Percentiles rank a stretch among this genome's conserved stretches.
Evolutionary conservation across 2,329 filamentous ascomycete genomes (phyloP).

Genomic region (Macrophomina pseudophaseolina): DNA sequence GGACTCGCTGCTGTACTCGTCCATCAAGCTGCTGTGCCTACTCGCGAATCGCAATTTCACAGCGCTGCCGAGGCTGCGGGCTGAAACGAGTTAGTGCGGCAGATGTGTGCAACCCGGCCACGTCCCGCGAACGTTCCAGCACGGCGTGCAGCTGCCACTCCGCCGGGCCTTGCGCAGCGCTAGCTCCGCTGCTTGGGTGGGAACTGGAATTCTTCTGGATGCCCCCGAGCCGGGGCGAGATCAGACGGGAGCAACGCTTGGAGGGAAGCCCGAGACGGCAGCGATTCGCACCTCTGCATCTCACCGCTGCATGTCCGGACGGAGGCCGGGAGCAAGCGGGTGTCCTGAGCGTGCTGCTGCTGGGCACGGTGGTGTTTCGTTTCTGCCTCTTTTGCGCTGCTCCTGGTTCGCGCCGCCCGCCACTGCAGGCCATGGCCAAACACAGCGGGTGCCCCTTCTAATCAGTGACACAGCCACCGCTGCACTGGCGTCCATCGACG

Average conservation of each 20-base stretch:
- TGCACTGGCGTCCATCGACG: neutral
- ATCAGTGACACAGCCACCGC: neutral
- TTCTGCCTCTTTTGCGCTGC: neutral
- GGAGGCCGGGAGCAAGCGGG: constrained; percentile 1
- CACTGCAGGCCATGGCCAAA: neutral
- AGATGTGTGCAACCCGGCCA: no score
- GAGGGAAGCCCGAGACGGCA: neutral
- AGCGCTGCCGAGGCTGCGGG: no score
- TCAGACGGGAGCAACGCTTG: neutral
- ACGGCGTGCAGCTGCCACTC: neutral
- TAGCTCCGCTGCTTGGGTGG: no score
- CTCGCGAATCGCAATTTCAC: no score
- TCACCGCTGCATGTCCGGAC: neutral
- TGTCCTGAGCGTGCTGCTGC: neutral
- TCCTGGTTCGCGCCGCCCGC: neutral
- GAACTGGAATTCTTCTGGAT: no score
- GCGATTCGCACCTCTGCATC: neutral
- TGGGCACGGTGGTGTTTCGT: neutral
- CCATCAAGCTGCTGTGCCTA: no score
- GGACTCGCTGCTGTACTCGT: no score
- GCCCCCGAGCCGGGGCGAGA: neutral
- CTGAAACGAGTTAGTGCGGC: neutral
- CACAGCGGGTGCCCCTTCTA: neutral
- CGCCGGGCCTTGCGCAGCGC: neutral
- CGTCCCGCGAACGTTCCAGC: no score